phyloP scores from a whole-genome alignment of 192 early-diverging fungal genomes.

The Backusella mclennaniae region DNA sequence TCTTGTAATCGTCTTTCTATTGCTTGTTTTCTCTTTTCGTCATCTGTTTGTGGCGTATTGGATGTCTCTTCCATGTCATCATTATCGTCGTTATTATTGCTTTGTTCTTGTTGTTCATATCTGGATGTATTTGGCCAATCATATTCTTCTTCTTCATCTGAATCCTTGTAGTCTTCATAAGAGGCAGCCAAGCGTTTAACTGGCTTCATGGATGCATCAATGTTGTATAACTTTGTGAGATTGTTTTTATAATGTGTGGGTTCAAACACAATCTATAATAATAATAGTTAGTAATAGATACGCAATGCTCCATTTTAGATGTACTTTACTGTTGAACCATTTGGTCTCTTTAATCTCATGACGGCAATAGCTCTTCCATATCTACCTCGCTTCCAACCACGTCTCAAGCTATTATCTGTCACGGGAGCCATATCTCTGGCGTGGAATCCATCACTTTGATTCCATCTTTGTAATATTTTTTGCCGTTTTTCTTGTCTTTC shows the following conservation, averaged over 20 bases:
- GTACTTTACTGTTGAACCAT: slow-evolving; percentile 42
- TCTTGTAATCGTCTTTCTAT: slow-evolving; percentile 28
- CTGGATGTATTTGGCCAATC: not conserved
- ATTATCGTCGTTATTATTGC: slow-evolving; percentile 11
- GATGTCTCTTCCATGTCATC: slow-evolving; percentile 15
- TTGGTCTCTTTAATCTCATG: slow-evolving; percentile 54
- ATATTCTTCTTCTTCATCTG: not conserved
- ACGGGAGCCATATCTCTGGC: slow-evolving; percentile 70
- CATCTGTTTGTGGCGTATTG: slow-evolving; percentile 16
- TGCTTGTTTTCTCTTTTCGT: slow-evolving; percentile 28
- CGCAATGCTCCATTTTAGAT: too few relatives aligned
- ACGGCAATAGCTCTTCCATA: slow-evolving; percentile 75
- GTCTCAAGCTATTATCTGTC: slow-evolving; percentile 65
- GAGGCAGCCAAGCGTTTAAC: slow-evolving; percentile 17
- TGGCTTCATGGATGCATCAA: slow-evolving; percentile 36
- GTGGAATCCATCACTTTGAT: slow-evolving; percentile 41
- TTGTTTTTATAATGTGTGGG: slow-evolving; percentile 67
- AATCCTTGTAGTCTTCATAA: slow-evolving; percentile 27
- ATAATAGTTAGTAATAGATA: not conserved
- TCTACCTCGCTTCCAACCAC: slow-evolving; percentile 66
- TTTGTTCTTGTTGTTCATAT: slow-evolving; percentile 4
- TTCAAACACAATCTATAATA: slow-evolving; percentile 58
- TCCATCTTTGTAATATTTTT: slow-evolving; percentile 39
- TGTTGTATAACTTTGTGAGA: slow-evolving; percentile 54
- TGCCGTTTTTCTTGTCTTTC: slow-evolving; percentile 42